Conservation (phyloP, 2,329 filamentous ascomycete species). For the Colletotrichum zoysiae region DNA sequence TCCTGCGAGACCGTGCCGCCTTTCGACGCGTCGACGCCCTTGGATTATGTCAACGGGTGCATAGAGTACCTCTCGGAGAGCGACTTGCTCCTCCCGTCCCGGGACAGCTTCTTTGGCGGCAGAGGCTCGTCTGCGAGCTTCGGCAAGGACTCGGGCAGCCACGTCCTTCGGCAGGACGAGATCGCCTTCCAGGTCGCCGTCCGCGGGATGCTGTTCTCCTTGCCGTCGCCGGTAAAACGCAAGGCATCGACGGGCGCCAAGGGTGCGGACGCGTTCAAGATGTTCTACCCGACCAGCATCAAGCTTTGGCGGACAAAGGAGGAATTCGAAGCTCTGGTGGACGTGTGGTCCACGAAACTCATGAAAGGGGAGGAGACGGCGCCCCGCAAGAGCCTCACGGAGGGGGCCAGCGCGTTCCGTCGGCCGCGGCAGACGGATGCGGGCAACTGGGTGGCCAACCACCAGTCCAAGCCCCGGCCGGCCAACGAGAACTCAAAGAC, state of each 20-base stretch:
- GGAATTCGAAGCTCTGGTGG: constrained; percentile 81
- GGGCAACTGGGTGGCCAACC: constrained; percentile 47
- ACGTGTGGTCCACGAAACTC: constrained; percentile 74
- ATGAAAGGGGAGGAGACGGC: constrained; percentile 65
- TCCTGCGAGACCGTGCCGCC: constrained; percentile 77
- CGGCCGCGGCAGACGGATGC: constrained; percentile 51
- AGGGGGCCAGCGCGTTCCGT: constrained; percentile 63
- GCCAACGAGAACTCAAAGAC: constrained; percentile 25
- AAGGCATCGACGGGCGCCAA: constrained; percentile 60
- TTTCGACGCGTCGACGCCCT: constrained; percentile 68
- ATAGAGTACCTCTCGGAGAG: constrained; percentile 89
- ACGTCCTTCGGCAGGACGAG: constrained; percentile 89
- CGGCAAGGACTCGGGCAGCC: constrained; percentile 72
- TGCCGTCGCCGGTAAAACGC: constrained; percentile 89
- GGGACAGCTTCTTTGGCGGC: constrained; percentile 75
- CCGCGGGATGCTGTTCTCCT: constrained; percentile 84
- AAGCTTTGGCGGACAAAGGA: constrained; percentile 88
- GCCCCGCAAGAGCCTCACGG: constrained; percentile 55
- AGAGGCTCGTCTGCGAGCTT: constrained; percentile 64
- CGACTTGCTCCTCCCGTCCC: constrained; percentile 84
- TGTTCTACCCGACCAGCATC: constrained; percentile 91
- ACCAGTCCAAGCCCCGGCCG: constrained; percentile 39
- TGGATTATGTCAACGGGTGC: constrained; percentile 86
- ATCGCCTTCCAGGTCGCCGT: constrained; percentile 94
- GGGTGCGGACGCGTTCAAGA: constrained; percentile 78